Base-by-base conservation (phyloP, 441 rosid species). In the Biscutella laevigata region DNA sequence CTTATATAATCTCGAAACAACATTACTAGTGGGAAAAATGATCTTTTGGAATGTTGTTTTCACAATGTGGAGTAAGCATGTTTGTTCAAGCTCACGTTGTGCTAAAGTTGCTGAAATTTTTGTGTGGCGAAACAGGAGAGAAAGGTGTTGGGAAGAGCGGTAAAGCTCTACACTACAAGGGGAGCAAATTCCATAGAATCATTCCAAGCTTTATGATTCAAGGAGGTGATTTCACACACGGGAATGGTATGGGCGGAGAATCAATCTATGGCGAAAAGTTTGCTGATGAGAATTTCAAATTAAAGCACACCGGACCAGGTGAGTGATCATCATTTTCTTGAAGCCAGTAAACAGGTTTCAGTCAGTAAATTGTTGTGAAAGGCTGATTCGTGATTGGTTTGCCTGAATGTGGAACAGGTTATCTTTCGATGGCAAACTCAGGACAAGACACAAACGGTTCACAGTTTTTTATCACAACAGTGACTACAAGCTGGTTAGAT, bases 181-280 rank as follows among this genome's bases (percentile, higher is more conserved):
- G 86, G 6, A 87, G 96, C 61, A 12, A 59, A 8, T 84, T 91
- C 67, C 98, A 87, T 71, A 71, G 96, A 66, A 85, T 91, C 73
- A 87, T 91, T 59, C 96, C 98, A 4, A 79, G 78, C 71, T 88
- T 91, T 68, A 91, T 91, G 98, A 57, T 85, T 13, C 96, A 91
- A 29, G 96, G 96, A 22, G 98, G 98, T 51, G 98, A 91, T 48
- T 85, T 91, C 33, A 87, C 95, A 0, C 85, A 45, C 14, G 94
- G 95, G 0, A 86, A 85, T 24, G 98, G 98, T 48, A 74, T 80
- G 65, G 98, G 96, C 28, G 96, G 98, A 34, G 98, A 91, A 62
- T 88, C 98, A 0, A 83, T 91, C 63, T 91, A 85, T 10, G 98
- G 97, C 20, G 80, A 80, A 73, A 86, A 83, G 75, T 88, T 88